phyloP scores from a whole-genome alignment of 805 yeast genomes.

The Saccharomycopsis microspora region DNA sequence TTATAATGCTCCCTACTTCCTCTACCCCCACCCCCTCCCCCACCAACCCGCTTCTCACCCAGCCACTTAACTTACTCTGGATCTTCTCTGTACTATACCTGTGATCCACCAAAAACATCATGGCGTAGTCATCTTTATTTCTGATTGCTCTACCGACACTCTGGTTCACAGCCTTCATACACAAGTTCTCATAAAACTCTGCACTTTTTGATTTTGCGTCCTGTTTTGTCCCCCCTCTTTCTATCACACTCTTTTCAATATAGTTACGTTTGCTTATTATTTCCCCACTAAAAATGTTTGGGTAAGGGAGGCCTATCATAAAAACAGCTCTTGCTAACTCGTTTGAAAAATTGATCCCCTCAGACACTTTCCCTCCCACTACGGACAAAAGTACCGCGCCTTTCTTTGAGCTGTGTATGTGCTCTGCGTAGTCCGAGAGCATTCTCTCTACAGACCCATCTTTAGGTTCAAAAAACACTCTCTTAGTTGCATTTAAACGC shows the following conservation, averaged over 20 bases:
- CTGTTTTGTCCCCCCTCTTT: slow-evolving; percentile 33
- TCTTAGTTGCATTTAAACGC: slow-evolving; percentile 29
- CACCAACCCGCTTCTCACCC: slow-evolving; percentile 48
- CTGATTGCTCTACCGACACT: slow-evolving; percentile 88
- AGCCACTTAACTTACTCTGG: slow-evolving; percentile 51
- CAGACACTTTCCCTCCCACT: slow-evolving; percentile 88
- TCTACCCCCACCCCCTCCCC: neutral
- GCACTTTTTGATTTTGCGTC: slow-evolving; percentile 38
- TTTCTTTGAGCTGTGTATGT: slow-evolving; percentile 23
- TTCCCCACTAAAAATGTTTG: slow-evolving; percentile 76
- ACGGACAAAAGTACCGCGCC: slow-evolving; percentile 75
- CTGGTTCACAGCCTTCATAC: slow-evolving; percentile 88
- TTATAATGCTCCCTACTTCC: neutral
- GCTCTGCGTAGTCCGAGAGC: slow-evolving; percentile 38
- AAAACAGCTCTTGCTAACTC: slow-evolving; percentile 78
- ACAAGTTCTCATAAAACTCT: slow-evolving; percentile 67
- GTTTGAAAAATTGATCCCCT: slow-evolving; percentile 87
- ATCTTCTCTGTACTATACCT: slow-evolving; percentile 41
- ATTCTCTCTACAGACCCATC: slow-evolving; percentile 31
- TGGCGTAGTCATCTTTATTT: slow-evolving; percentile 71
- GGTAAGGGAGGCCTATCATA: slow-evolving; percentile 84
- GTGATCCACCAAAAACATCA: slow-evolving; percentile 58
- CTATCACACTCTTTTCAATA: slow-evolving; percentile 41
- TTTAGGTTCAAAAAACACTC: slow-evolving; percentile 45
- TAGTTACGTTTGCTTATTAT: slow-evolving; percentile 58